Conservation (phyloP, 179 eudicot species). For the Heliamphora pulchella region DNA sequence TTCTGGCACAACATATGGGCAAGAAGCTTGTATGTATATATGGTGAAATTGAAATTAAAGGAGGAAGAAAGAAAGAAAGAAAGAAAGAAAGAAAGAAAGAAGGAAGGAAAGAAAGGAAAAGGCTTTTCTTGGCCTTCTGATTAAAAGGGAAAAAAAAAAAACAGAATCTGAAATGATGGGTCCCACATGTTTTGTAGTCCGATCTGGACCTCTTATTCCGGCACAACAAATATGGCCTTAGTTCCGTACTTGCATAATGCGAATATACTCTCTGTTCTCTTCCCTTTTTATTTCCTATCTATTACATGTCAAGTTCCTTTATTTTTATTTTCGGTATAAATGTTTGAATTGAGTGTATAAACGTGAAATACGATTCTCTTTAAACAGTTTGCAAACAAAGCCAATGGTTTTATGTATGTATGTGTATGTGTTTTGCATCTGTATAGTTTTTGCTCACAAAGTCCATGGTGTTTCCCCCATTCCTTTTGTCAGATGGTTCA, state of each 20-base stretch:
- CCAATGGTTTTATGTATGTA: background rate
- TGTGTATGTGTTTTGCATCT: background rate
- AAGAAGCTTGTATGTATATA: background rate
- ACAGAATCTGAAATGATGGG: no score
- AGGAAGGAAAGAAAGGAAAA: background rate
- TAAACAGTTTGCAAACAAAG: background rate
- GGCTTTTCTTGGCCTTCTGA: background rate
- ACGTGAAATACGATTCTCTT: background rate
- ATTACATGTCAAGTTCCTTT: background rate
- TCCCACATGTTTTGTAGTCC: no score
- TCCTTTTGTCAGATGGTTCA: slow-evolving; percentile 47
- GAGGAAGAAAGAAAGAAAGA: background rate
- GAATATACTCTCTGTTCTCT: no score
- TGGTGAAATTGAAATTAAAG: background rate
- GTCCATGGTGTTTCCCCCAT: background rate
- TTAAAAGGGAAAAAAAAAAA: background rate
- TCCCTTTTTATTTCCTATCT: background rate
- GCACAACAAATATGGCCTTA: no score
- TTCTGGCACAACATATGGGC: no score
- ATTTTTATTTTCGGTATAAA: background rate
- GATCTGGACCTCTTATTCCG: no score
- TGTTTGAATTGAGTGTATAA: background rate
- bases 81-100: background rate
- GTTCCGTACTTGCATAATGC: no score
- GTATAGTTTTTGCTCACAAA: background rate